phyloP scores from a whole-genome alignment of 495 filamentous ascomycete species.

The Parachaetomium inaequale region DNA sequence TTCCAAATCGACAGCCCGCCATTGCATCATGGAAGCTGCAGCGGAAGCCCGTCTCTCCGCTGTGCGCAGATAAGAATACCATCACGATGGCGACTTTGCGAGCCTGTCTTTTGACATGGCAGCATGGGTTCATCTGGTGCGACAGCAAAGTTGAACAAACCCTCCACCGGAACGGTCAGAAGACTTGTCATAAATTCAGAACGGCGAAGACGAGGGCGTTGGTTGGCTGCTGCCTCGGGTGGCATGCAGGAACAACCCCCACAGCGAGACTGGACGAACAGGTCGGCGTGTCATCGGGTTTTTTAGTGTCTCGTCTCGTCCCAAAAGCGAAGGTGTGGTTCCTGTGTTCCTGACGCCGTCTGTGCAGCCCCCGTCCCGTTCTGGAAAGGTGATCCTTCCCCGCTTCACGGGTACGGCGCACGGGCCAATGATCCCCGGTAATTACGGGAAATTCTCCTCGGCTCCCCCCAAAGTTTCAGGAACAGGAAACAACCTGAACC shows the following conservation, averaged over 20 bases:
- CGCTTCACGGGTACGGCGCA: neutral
- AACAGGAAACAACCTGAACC: slow-evolving; percentile 13
- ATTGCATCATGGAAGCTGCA: slow-evolving; percentile 3
- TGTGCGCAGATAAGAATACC: neutral
- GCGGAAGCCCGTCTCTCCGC: slow-evolving; percentile 1
- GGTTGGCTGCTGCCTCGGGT: neutral
- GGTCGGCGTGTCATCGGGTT: slow-evolving; percentile 2
- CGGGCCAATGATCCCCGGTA: slow-evolving; percentile 1
- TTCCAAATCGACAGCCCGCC: neutral
- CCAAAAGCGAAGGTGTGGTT: neutral
- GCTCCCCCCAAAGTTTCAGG: slow-evolving; percentile 17
- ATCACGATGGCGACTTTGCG: neutral
- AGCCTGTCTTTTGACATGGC: neutral
- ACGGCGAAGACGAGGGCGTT: neutral
- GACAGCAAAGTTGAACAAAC: too few relatives aligned
- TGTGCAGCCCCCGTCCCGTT: neutral
- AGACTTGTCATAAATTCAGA: neutral
- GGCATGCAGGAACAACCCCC: slow-evolving; percentile 18
- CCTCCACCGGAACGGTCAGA: neutral
- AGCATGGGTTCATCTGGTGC: neutral
- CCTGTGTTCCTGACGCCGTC: neutral
- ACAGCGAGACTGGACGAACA: neutral
- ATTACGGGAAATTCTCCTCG: neutral
- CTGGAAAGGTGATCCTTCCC: slow-evolving; percentile 16
- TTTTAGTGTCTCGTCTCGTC: slow-evolving; percentile 6